Base-by-base conservation (phyloP, 768 basidiomycete genomes). In the Phylloporus sp. region DNA sequence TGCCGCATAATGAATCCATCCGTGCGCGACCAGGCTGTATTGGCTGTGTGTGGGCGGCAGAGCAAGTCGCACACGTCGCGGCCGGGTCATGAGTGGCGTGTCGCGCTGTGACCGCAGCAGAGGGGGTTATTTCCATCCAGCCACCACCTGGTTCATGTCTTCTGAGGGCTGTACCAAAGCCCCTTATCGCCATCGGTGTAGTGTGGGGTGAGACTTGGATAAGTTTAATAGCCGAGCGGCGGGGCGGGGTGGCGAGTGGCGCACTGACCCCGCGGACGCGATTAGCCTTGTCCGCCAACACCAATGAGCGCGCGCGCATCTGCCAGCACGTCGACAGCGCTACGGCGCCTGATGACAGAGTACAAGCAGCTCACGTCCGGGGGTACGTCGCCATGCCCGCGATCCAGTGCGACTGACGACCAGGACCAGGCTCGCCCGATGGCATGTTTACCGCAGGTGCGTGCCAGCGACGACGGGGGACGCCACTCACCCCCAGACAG, bases 371-470 rank as follows among this genome's bases (percentile, higher is more conserved):
- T 92, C 62, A 89, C 86, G 2, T 75, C 91, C 8, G 84, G 85
- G 73, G 88, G 86, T 86, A 56, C 53, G 29, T 24, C 32, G 49
- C 9, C 5, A 4, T 15, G 38, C 23, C 23, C 31, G 29, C 43
- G 26, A 22, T 13, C 22, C 11, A 22, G 18, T 12, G 20, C 4
- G 11, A 23, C n/a, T 32, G 6, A 13, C 15, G 13, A 22, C 35
- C n/a, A n/a, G n/a, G n/a, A 15, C 15, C 24, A 89, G 88, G 88
- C 58, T 85, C 90, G 15, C 89, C 91, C 6, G 95, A 97, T 70
- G 88, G 86, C 49, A 97, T 97, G 93, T 97, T 97, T 66, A 95
- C 94, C 44, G 94, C 95, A 54, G 91, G 87, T 80, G 56, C 52
- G 51, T 22, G n/a, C 22, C 42, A n/a, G 20, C 41, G 16, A 36